Conservation (phyloP, 192 early-diverging fungal species). For the Podila horticola region DNA sequence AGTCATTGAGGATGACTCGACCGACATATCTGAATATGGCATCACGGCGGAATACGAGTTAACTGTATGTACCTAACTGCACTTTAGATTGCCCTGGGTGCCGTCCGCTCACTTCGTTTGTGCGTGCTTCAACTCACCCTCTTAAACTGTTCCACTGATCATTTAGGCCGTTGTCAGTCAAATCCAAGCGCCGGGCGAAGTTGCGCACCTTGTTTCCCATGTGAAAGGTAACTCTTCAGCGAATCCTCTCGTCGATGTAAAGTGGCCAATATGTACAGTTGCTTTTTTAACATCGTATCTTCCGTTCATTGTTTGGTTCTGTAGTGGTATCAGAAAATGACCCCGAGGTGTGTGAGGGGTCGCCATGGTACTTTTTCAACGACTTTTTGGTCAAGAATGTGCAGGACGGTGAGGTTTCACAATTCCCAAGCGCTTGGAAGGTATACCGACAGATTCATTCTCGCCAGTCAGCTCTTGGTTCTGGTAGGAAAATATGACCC, state of each 20-base stretch:
- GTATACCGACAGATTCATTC: conserved; percentile 11
- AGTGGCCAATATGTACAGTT: neutral
- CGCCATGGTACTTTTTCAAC: conserved; percentile 92
- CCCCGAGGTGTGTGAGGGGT: conserved; percentile 41
- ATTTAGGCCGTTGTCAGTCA: conserved; percentile 63
- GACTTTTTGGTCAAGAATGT: conserved; percentile 92
- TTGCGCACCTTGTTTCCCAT: conserved; percentile 77
- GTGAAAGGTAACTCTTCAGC: conserved; percentile 61
- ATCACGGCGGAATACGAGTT: conserved; percentile 71
- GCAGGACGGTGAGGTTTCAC: conserved; percentile 68
- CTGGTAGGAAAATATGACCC: too few species aligned
- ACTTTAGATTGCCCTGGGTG: too few species aligned
- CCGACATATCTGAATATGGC: conserved; percentile 36
- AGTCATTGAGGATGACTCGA: conserved; percentile 46
- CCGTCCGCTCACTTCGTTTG: neutral
- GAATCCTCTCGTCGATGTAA: neutral
- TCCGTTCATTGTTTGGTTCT: neutral
- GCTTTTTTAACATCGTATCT: neutral
- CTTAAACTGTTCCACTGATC: neutral
- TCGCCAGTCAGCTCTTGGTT: neutral
- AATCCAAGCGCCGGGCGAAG: conserved; percentile 63
- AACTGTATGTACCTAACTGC: conserved; percentile 47
- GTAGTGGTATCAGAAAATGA: conserved; percentile 47
- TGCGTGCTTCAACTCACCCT: neutral
- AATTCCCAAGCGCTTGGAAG: conserved; percentile 68